Percentiles rank a stretch among this genome's conserved stretches.
phyloP scores from a whole-genome alignment of 139 green algal species.

The Tetratostichococcus sp. region DNA sequence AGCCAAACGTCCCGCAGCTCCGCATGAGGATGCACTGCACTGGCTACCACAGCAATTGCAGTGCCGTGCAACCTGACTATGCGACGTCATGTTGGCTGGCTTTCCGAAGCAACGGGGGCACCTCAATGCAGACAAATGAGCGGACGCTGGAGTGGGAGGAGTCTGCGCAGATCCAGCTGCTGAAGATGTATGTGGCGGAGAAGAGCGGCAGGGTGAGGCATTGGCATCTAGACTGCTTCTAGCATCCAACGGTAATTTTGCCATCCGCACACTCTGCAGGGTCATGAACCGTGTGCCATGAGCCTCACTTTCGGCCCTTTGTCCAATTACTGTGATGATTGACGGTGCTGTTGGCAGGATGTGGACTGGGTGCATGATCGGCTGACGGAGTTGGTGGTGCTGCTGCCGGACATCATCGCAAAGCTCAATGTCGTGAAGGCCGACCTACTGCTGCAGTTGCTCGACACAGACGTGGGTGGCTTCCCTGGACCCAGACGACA shows the following conservation, averaged over 20 bases:
- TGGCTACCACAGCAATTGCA: no score
- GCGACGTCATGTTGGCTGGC: no score
- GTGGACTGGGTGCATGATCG: background rate
- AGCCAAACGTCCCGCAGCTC: no score
- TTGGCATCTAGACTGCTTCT: no score
- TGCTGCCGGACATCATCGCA: slow-evolving; percentile 6
- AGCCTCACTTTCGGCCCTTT: no score
- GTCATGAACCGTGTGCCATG: no score
- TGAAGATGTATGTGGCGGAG: background rate
- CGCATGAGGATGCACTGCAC: no score
- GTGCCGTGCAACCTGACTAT: no score
- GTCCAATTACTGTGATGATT: no score
- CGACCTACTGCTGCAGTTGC: slow-evolving; percentile 1
- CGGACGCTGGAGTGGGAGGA: background rate
- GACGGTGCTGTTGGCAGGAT: background rate
- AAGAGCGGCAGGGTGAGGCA: background rate
- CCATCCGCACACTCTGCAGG: no score
- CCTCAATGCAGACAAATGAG: slow-evolving; percentile 1
- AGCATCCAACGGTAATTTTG: no score
- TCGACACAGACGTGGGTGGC: background rate
- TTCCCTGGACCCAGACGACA: background rate
- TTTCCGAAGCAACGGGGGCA: no score
- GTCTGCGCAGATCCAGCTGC: background rate
- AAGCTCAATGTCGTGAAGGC: background rate
- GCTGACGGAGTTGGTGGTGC: background rate